Evolutionary conservation across 2,329 filamentous ascomycete genomes (phyloP).

Genomic region (Monosporascus sp.): DNA sequence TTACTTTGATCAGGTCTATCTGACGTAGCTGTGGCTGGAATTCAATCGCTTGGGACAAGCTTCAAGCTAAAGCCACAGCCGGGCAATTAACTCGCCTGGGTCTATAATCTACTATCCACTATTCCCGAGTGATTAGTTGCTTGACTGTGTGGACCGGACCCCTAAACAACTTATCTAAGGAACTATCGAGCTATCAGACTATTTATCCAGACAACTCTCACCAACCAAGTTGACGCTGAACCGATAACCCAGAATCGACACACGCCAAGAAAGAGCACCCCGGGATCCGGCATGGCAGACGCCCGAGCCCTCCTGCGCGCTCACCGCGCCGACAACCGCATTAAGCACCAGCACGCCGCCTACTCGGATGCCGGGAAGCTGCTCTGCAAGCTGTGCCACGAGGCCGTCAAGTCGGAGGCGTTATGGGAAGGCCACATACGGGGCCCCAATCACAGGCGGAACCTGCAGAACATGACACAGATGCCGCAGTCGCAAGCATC

Average conservation of each 20-base stretch:
- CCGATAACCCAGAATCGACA: neutral
- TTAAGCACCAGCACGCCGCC: slow-evolving; percentile 62
- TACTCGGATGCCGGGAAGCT: slow-evolving; percentile 66
- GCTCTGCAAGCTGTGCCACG: slow-evolving; percentile 61
- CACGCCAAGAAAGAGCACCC: neutral
- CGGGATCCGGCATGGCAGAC: slow-evolving; percentile 58
- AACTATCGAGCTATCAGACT: too few relatives aligned
- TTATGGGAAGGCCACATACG: slow-evolving; percentile 62
- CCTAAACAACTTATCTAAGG: too few relatives aligned
- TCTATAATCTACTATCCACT: neutral
- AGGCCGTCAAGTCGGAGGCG: slow-evolving; percentile 58
- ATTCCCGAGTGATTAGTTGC: neutral
- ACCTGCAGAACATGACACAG: slow-evolving; percentile 19
- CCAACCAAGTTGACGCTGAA: neutral
- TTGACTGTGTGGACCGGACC: neutral
- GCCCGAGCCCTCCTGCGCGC: slow-evolving; percentile 74
- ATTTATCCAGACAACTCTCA: neutral
- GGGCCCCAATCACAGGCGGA: slow-evolving; percentile 40
- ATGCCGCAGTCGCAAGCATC: slow-evolving; percentile 16
- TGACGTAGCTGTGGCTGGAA: neutral
- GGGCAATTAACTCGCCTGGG: neutral
- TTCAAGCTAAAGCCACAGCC: neutral
- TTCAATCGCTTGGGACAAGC: neutral
- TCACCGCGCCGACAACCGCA: slow-evolving; percentile 68
- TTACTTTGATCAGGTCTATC: too few relatives aligned